Conservation (phyloP, 176 grass and related monocot genomes). For the Cenchrus purpureus region DNA sequence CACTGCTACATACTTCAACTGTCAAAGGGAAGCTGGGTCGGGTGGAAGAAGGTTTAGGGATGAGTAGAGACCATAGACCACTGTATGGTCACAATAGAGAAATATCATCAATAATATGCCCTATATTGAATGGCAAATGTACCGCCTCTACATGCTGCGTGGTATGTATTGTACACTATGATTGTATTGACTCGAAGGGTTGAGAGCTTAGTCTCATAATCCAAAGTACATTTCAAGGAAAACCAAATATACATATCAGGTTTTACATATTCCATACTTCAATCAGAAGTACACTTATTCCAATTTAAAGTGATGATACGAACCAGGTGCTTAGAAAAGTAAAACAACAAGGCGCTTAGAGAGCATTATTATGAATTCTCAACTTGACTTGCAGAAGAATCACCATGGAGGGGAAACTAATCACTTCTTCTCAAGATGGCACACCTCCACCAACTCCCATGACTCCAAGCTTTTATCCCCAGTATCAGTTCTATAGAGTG, state of each 20-base stretch:
- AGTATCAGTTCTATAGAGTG: conserved; percentile 75
- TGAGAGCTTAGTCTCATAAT: conserved; percentile 15
- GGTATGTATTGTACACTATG: conserved; percentile 7
- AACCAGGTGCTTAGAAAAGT: conserved; percentile 6
- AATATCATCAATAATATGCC: conserved; percentile 38
- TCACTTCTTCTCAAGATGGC: conserved; percentile 63
- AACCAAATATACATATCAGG: neutral
- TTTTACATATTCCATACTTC: conserved; percentile 33
- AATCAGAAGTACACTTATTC: conserved; percentile 6
- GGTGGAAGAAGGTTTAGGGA: conserved; percentile 65
- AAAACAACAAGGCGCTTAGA: neutral
- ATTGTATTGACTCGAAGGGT: neutral
- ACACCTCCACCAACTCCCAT: conserved; percentile 86
- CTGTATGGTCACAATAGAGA: neutral
- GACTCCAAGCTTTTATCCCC: conserved; percentile 93
- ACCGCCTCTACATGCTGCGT: conserved; percentile 26
- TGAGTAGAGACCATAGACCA: neutral
- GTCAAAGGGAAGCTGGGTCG: conserved; percentile 72
- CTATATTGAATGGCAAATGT: conserved; percentile 14
- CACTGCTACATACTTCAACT: conserved; percentile 72
- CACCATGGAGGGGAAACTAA: conserved; percentile 2
- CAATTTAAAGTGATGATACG: neutral
- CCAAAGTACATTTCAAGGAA: conserved; percentile 7
- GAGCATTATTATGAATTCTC: neutral
- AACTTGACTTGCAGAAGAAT: conserved; percentile 39